A percentile compares a stretch with the other conserved stretches of the same genome.
Conservation (phyloP, 2,329 filamentous ascomycete species). For the Scolecobasidium constrictum region DNA sequence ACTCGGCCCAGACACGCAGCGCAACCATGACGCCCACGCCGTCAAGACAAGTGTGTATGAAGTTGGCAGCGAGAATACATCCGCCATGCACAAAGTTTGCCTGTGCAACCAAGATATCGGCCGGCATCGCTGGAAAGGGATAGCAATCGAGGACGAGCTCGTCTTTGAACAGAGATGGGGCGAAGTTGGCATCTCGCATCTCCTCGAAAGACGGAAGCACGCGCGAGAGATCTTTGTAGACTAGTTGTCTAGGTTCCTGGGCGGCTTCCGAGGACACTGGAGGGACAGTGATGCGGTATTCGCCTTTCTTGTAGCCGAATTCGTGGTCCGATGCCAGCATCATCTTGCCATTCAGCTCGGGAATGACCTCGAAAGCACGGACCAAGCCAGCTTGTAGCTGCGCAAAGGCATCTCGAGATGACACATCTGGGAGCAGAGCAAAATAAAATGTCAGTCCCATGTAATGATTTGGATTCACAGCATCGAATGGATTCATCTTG, state of each 20-base stretch:
- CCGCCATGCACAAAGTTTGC: conserved; percentile 20
- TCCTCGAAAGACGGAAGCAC: conserved; percentile 15
- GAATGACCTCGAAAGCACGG: conserved; percentile 25
- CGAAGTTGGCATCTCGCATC: conserved; percentile 14
- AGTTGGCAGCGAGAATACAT: conserved; percentile 15
- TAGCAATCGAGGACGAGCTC: conserved; percentile 12
- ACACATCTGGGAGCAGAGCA: conserved; percentile 17
- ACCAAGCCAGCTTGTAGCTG: conserved; percentile 24
- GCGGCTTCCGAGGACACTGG: conserved; percentile 9
- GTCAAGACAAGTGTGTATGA: conserved; percentile 17
- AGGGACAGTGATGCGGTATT: conserved; percentile 16
- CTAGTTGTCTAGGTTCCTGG: conserved; percentile 11
- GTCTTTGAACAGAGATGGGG: conserved; percentile 15
- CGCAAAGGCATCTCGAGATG: conserved; percentile 20
- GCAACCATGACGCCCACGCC: conserved; percentile 16
- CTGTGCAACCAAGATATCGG: conserved; percentile 18
- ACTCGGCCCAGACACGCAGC: conserved; percentile 17
- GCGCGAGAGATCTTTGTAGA: conserved; percentile 15
- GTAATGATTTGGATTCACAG: conserved; percentile 21
- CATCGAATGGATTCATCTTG: conserved; percentile 22
- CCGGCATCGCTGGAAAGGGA: conserved; percentile 14
- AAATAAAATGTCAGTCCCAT: conserved; percentile 26
- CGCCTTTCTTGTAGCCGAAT: conserved; percentile 19
- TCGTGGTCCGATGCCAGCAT: conserved; percentile 20
- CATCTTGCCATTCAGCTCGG: conserved; percentile 26